phyloP scores from a whole-genome alignment of 1,284 basidiomycete species.

The Marasmius sp. region DNA sequence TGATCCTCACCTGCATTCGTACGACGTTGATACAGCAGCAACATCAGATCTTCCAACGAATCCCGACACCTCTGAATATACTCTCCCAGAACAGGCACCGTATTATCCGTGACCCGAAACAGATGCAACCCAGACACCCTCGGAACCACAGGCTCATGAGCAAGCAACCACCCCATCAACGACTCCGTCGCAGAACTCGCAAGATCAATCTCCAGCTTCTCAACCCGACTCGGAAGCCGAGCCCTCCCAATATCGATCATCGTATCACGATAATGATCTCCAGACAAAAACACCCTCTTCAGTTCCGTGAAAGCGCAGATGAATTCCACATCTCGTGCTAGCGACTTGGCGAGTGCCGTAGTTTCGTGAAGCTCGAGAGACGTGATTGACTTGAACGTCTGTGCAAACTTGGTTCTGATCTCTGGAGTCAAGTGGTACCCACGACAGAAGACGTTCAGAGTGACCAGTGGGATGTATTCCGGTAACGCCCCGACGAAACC shows the following conservation, averaged over 20 bases:
- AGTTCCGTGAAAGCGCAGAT: background rate
- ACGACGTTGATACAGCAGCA: slow-evolving; percentile 4
- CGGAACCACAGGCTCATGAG: background rate
- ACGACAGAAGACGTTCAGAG: background rate
- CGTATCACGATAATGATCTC: background rate
- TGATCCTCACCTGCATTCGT: background rate
- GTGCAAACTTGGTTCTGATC: background rate
- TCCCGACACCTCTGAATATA: slow-evolving; percentile 3
- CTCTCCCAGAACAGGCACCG: background rate
- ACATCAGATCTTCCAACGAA: slow-evolving; percentile 4
- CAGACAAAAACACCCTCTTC: background rate
- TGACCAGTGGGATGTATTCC: background rate
- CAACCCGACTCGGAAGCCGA: background rate
- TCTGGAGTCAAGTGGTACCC: background rate
- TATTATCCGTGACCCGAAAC: slow-evolving; percentile 3
- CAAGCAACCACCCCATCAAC: slow-evolving; percentile 7
- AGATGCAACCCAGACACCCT: slow-evolving; percentile 1
- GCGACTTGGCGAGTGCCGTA: background rate
- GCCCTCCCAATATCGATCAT: background rate
- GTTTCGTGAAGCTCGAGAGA: background rate
- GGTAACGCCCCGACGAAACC: background rate
- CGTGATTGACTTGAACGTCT: background rate
- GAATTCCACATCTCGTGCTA: background rate
- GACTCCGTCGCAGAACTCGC: slow-evolving; percentile 5
- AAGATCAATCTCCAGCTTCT: slow-evolving; percentile 3